Conservation (phyloP, 2,329 filamentous ascomycete species). For the Cytospora mali region DNA sequence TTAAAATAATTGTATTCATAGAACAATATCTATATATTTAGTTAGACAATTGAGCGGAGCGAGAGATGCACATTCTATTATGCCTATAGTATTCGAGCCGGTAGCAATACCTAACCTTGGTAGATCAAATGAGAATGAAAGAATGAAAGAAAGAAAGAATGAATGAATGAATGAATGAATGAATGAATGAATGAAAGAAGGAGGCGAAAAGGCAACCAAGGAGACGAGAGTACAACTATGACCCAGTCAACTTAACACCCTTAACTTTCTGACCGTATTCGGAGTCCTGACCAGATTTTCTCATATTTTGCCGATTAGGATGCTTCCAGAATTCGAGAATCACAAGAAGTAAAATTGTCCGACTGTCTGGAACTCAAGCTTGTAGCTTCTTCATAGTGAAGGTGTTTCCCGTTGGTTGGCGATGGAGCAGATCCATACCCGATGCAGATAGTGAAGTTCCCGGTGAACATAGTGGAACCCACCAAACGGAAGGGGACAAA, state of each 20-base stretch:
- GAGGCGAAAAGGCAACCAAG: no score
- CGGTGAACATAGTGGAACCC: background rate
- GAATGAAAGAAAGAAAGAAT: no score
- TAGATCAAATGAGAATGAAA: no score
- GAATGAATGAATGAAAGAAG: no score
- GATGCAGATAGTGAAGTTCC: background rate
- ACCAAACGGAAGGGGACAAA: background rate
- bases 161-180: no score
- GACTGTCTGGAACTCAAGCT: background rate
- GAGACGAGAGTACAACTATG: no score
- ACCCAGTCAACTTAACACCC: no score
- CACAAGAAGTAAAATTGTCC: no score
- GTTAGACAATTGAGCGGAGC: background rate
- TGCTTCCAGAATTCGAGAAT: no score
- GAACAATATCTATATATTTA: background rate
- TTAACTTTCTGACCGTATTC: no score
- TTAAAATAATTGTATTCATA: background rate
- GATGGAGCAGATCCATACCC: background rate
- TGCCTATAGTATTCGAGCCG: background rate
- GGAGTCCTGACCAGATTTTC: no score
- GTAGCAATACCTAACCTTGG: background rate
- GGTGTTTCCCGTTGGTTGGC: background rate
- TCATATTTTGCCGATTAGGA: no score
- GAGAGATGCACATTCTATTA: background rate
- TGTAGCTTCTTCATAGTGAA: background rate